These are phyloP conservation scores for Lichtheimia ramosa DNA, from an alignment of 371 early-diverging fungal genomes.

Conservation along the genomic window DNA sequence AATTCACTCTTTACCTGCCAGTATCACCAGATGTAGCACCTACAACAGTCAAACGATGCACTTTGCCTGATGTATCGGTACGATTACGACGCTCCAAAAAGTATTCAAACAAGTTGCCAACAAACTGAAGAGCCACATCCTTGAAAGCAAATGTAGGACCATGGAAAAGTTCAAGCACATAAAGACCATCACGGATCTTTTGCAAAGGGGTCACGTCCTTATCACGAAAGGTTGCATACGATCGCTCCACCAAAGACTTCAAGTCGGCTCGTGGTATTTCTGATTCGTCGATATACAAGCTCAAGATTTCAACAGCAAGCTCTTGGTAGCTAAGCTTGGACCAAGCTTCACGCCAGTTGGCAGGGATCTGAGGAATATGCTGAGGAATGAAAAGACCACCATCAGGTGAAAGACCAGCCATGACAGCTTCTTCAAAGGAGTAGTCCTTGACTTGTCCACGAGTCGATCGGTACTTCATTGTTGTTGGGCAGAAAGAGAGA, in stretches of 20 bases:
- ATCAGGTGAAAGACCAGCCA: constrained; percentile 91
- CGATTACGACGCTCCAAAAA: constrained; percentile 83
- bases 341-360: constrained; percentile 68
- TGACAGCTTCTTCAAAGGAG: constrained; percentile 90
- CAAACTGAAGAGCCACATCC: constrained; percentile 95
- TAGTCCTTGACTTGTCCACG: constrained; percentile 74
- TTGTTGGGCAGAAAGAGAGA: no score
- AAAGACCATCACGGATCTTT: constrained; percentile 65
- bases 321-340: constrained; percentile 73
- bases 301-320: constrained; percentile 83
- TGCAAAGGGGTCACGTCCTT: constrained; percentile 81
- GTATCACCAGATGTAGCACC: constrained; percentile 99
- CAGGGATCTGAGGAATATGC: constrained; percentile 72
- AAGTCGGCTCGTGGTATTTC: constrained; percentile 84
- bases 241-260: constrained; percentile 59
- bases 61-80: constrained; percentile 40
- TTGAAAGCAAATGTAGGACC: constrained; percentile 98
- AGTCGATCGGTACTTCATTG: constrained; percentile 88
- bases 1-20: constrained; percentile 61
- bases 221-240: constrained; percentile 81
- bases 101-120: constrained; percentile 97
- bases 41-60: constrained; percentile 83
- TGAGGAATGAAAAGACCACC: constrained; percentile 96
- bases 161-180: constrained; percentile 93
- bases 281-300: constrained; percentile 73